Evolutionary conservation across 2,329 filamentous ascomycete species (phyloP), one percentile per base, ranked within the genome.

Genomic region (Nemania sp.): DNA sequence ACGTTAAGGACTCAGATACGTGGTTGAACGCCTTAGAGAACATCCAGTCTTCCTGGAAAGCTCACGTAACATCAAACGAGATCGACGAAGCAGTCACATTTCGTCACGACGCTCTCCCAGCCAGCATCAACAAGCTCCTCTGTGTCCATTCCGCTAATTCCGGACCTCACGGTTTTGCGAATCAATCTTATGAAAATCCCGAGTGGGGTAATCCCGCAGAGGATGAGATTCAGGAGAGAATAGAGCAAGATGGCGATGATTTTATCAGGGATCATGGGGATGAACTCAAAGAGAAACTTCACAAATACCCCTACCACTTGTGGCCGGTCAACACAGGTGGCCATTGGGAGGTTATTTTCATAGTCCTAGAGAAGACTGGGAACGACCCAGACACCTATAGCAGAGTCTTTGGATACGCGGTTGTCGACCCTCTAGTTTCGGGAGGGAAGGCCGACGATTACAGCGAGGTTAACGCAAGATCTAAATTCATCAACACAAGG

Each of bases 341-440:
- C 41, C 52, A 56, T 7, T 63, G 52, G 61, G 22, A 41, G 22
- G 20, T 56, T 4, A 56, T 63, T 7, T 63, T 51, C 26, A 56
- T 51, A 3, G 43, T 63, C 7, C 18, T 57, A 2, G 27, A 56
- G 53, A 41, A 24, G 3, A 15, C 24, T 10, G 11, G 20, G 11
- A 13, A 24, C 7, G 2, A 20, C 8, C 38, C 41, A n/a, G 18
- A 18, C 3, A 5, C 18, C 1, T 43, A 43, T 43, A 15, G 8
- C 8, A 8, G 18, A n/a, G 11, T 43, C 18, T 18, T 43, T 15
- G 38, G 2, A 15, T 45, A 5, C 4, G 41, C 62, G 29, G 41
- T 57, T 2, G 26, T 52, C 5, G 45, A 58, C 41, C 54, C 62
- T 1, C 11, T 3, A 24, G 15, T 53, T 24, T 41, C 45, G 7